These are phyloP conservation scores for Penicillium psychrofluorescens DNA, from an alignment of 495 filamentous ascomycete genomes.

Conservation along the genomic window DNA sequence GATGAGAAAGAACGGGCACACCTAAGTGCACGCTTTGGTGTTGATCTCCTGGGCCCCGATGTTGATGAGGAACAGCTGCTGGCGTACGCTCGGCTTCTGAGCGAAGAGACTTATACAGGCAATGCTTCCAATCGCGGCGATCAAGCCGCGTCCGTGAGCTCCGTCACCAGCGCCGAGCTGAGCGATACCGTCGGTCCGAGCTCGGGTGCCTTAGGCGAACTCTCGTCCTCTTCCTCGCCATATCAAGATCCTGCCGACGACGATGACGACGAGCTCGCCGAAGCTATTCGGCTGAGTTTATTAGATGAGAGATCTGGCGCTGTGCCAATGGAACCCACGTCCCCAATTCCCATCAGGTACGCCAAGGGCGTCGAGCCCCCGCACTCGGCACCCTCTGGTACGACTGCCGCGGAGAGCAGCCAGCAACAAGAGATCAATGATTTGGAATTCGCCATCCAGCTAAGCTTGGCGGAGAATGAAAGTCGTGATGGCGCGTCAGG, in stretches of 20 bases:
- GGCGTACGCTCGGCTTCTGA: constrained; percentile 82
- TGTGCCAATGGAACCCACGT: constrained; percentile 20
- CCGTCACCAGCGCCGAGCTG: constrained; percentile 35
- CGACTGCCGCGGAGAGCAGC: constrained; percentile 26
- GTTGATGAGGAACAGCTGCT: constrained; percentile 83
- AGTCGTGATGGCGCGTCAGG: constrained; percentile 31
- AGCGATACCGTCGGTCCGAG: constrained; percentile 37
- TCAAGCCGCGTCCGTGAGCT: constrained; percentile 35
- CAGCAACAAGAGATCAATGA: constrained; percentile 57
- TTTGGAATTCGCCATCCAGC: constrained; percentile 72
- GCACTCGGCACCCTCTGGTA: constrained; percentile 13
- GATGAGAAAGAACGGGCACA: constrained; percentile 53
- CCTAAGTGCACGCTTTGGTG: constrained; percentile 71
- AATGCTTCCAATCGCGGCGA: constrained; percentile 54
- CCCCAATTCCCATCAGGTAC: constrained; percentile 46
- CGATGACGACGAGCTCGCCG: constrained; percentile 68
- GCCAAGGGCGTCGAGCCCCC: constrained; percentile 25
- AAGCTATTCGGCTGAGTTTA: constrained; percentile 73
- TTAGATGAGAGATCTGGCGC: constrained; percentile 38
- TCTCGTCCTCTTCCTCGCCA: constrained; percentile 34
- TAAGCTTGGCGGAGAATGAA: constrained; percentile 78
- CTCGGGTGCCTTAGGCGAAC: constrained; percentile 41
- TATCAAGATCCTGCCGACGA: constrained; percentile 39
- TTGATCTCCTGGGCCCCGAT: constrained; percentile 64
- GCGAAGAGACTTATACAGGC: constrained; percentile 62